Percentiles rank a stretch among this genome's conserved stretches.
Conservation (phyloP, 139 green algal genomes). For the Chlamydomonas asymmetrica region DNA sequence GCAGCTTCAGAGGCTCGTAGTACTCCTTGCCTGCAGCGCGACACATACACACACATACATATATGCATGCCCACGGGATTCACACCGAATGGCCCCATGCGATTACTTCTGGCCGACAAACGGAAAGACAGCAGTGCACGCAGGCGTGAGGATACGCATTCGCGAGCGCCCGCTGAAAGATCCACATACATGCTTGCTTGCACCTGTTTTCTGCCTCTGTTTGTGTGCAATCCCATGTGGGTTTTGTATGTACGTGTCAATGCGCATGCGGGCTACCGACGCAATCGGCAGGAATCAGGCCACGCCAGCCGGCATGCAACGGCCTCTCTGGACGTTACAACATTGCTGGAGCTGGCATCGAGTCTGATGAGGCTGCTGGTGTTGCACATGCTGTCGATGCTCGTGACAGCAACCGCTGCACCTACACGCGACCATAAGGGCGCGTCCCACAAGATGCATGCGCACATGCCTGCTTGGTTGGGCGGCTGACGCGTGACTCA, state of each 20-base stretch:
- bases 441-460: neutral
- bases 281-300: too few species aligned
- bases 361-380: too few species aligned
- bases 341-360: too few species aligned
- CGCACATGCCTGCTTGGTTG: neutral
- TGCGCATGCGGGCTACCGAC: too few species aligned
- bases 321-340: neutral
- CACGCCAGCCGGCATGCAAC: neutral
- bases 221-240: too few species aligned
- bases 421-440: neutral
- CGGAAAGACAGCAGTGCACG: too few species aligned
- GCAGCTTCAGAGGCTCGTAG: conserved; percentile 58
- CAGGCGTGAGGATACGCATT: too few species aligned
- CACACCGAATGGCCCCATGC: neutral
- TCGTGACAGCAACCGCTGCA: neutral
- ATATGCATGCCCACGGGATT: neutral
- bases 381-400: neutral
- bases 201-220: neutral
- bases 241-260: too few species aligned
- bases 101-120: too few species aligned
- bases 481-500: conserved; percentile 9
- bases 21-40: conserved; percentile 57
- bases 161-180: neutral
- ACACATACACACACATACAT: neutral
- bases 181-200: neutral